Percentiles rank a stretch among this genome's conserved stretches.
phyloP scores from a whole-genome alignment of 305 asterid species.

The Rubia tinctorum region DNA sequence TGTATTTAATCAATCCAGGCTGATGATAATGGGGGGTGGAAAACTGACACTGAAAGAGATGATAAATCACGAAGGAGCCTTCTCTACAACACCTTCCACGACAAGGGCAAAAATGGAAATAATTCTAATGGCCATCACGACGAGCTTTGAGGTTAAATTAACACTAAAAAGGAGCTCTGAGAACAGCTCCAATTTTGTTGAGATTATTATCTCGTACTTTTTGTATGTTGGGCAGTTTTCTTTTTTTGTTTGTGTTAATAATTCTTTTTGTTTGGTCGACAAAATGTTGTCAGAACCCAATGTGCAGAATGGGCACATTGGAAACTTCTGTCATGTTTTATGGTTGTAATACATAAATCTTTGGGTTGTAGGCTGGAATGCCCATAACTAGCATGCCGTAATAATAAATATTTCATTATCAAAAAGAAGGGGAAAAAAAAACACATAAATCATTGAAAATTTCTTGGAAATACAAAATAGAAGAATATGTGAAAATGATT shows the following conservation, averaged over 20 bases:
- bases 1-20: too few relatives aligned
- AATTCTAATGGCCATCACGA: slow-evolving; percentile 19
- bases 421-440: too few relatives aligned
- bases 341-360: background rate
- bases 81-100: slow-evolving; percentile 28
- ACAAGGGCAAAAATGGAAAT: slow-evolving; percentile 11
- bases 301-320: background rate
- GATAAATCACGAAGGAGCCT: slow-evolving; percentile 27
- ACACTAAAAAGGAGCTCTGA: too few relatives aligned
- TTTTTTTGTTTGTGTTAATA: background rate
- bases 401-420: too few relatives aligned
- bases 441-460: too few relatives aligned
- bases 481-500: too few relatives aligned
- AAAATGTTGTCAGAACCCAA: background rate
- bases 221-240: background rate
- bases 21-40: slow-evolving; percentile 32
- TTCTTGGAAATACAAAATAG: too few relatives aligned
- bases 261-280: background rate
- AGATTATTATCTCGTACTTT: background rate
- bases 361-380: too few relatives aligned
- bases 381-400: too few relatives aligned
- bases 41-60: slow-evolving; percentile 30
- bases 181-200: background rate
- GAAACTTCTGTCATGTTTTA: background rate
- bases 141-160: slow-evolving; percentile 23